Evolutionary conservation across 495 filamentous ascomycete genomes (phyloP).

Genomic region (Hyaloscypha hepaticicola): DNA sequence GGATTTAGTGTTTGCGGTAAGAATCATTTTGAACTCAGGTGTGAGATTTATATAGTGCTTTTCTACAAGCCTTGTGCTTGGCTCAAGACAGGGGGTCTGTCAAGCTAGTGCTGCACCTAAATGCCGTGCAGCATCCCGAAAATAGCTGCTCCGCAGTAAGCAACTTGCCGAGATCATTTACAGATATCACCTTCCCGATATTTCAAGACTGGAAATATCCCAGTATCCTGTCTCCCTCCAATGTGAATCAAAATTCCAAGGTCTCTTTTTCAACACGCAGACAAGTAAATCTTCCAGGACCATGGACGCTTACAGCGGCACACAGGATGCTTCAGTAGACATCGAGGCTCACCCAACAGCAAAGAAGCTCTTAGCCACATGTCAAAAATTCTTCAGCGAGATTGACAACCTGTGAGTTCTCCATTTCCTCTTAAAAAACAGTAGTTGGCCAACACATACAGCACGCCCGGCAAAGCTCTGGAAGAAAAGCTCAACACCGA

Average conservation of each 20-base stretch:
- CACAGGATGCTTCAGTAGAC: not conserved
- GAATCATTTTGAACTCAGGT: too few species aligned
- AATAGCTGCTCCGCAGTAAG: not conserved
- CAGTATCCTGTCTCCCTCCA: not conserved
- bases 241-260: too few species aligned
- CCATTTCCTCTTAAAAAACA: not conserved
- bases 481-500: slow-evolving; percentile 41
- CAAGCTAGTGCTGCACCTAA: not conserved
- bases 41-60: too few species aligned
- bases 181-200: not conserved
- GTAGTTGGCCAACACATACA: slow-evolving; percentile 16
- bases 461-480: slow-evolving; percentile 44
- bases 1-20: too few species aligned
- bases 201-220: not conserved
- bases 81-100: not conserved
- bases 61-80: not conserved
- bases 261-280: not conserved
- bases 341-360: slow-evolving; percentile 35
- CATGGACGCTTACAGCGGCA: not conserved
- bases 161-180: not conserved
- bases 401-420: slow-evolving; percentile 40
- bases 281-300: not conserved
- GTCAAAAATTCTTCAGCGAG: slow-evolving; percentile 43
- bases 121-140: not conserved
- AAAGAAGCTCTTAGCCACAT: slow-evolving; percentile 39